A percentile compares a stretch with the other conserved stretches of the same genome.
Conservation (phyloP, 129 eudicot species). For the Flaveria robusta region DNA sequence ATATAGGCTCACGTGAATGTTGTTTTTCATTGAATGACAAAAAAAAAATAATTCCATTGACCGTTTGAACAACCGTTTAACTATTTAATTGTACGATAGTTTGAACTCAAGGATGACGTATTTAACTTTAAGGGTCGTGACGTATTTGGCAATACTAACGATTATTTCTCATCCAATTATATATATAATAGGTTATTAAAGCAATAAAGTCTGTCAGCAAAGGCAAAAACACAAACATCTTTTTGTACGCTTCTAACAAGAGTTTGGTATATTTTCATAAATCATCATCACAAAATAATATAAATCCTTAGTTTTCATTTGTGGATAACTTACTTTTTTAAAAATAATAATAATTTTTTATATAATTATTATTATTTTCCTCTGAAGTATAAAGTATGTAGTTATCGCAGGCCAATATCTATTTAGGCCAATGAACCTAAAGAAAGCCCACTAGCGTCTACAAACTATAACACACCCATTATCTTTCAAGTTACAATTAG, state of each 20-base stretch:
- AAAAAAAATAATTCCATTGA: no score
- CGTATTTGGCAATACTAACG: no score
- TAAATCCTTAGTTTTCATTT: not conserved
- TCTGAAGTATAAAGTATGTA: not conserved
- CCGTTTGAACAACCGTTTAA: no score
- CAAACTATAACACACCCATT: slow-evolving; percentile 20
- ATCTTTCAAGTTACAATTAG: slow-evolving; percentile 27
- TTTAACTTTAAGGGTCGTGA: no score
- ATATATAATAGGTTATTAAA: not conserved
- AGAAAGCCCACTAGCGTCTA: slow-evolving; percentile 32
- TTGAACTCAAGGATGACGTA: no score
- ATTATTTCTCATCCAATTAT: no score
- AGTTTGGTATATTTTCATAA: not conserved
- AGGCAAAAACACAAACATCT: not conserved
- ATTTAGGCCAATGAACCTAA: not conserved
- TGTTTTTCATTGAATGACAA: no score
- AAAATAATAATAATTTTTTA: not conserved
- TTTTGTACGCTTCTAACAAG: not conserved
- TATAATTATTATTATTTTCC: not conserved
- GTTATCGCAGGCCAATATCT: not conserved
- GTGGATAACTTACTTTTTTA: not conserved
- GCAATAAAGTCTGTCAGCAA: not conserved
- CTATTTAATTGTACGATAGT: no score
- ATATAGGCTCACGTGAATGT: no score
- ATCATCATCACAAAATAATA: not conserved